phyloP scores from a whole-genome alignment of 495 filamentous ascomycete species.

The Penicillium fimorum region DNA sequence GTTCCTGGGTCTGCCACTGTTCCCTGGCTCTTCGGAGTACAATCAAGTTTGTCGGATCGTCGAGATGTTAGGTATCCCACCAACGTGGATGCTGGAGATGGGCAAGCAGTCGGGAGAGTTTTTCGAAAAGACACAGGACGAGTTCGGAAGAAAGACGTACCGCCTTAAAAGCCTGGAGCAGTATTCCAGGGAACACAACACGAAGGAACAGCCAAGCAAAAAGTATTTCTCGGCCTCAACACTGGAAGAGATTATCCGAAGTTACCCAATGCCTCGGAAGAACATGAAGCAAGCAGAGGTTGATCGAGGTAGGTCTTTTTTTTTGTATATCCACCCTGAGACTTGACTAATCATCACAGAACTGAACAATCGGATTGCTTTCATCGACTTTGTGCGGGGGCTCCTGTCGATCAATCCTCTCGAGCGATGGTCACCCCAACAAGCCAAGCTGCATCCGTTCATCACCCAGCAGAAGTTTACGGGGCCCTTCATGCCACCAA shows the following conservation, averaged over 20 bases:
- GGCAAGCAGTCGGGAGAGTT: slow-evolving; percentile 98
- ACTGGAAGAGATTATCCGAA: slow-evolving; percentile 93
- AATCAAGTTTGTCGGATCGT: slow-evolving; percentile 97
- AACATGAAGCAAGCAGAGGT: slow-evolving; percentile 99
- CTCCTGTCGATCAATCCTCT: slow-evolving; percentile 92
- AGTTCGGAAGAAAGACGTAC: slow-evolving; percentile 85
- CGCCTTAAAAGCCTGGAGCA: slow-evolving; percentile 96
- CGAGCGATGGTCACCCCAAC: slow-evolving; percentile 96
- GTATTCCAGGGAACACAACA: slow-evolving; percentile 90
- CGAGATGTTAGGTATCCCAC: slow-evolving; percentile 96
- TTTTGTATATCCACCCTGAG: background rate
- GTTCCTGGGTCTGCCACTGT: slow-evolving; percentile 91
- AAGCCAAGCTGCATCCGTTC: slow-evolving; percentile 96
- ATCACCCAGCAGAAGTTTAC: slow-evolving; percentile 98
- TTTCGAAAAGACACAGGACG: slow-evolving; percentile 92
- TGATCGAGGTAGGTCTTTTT: slow-evolving; percentile 74
- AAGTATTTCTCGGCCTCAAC: slow-evolving; percentile 97
- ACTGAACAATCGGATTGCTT: slow-evolving; percentile 97
- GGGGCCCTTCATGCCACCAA: slow-evolving; percentile 93
- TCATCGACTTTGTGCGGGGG: slow-evolving; percentile 98
- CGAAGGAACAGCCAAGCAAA: slow-evolving; percentile 99
- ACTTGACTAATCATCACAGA: slow-evolving; percentile 56
- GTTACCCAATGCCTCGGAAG: slow-evolving; percentile 96
- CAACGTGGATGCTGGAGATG: slow-evolving; percentile 99
- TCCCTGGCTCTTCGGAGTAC: slow-evolving; percentile 98